Evolutionary conservation across 2,329 filamentous ascomycete species (phyloP).

Genomic region (Ophiocordyceps robertsii): DNA sequence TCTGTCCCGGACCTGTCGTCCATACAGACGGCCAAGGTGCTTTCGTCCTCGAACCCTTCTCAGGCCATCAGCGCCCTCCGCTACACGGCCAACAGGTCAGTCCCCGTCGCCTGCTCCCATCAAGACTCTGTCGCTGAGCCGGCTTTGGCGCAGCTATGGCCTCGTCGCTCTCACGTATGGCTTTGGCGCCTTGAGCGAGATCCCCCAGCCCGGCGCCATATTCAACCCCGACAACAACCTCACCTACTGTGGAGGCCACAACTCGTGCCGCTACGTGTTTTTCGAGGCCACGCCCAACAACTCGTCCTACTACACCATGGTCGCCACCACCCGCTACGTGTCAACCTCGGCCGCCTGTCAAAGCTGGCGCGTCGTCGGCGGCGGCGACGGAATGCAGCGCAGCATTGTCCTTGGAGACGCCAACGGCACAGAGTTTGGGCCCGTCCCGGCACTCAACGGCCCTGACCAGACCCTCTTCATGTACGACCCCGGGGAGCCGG

Average conservation of each 20-base stretch:
- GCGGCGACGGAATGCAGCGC: conserved; percentile 15
- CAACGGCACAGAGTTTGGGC: conserved; percentile 7
- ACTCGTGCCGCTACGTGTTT: conserved; percentile 21
- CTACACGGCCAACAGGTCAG: conserved; percentile 27
- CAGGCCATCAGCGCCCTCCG: conserved; percentile 18
- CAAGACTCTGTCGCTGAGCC: not conserved
- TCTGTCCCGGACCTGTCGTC: conserved; percentile 21
- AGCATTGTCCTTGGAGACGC: conserved; percentile 14
- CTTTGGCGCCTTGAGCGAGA: conserved; percentile 5
- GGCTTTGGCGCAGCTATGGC: conserved; percentile 19
- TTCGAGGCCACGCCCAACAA: conserved; percentile 15
- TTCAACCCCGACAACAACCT: conserved; percentile 15
- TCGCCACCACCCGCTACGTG: conserved; percentile 20
- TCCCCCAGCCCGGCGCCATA: conserved; percentile 16
- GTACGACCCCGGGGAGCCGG: conserved; percentile 12
- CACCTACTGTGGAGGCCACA: conserved; percentile 18
- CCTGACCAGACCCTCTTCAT: conserved; percentile 22
- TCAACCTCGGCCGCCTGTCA: conserved; percentile 14
- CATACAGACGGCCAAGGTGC: conserved; percentile 17
- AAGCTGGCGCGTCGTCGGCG: conserved; percentile 14
- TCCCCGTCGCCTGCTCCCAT: not conserved
- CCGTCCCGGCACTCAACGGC: conserved; percentile 14
- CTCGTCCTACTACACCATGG: conserved; percentile 6
- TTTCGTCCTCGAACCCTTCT: conserved; percentile 6
- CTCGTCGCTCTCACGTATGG: conserved; percentile 18